phyloP scores from a whole-genome alignment of 129 eudicot species.

The Tagetes erecta region DNA sequence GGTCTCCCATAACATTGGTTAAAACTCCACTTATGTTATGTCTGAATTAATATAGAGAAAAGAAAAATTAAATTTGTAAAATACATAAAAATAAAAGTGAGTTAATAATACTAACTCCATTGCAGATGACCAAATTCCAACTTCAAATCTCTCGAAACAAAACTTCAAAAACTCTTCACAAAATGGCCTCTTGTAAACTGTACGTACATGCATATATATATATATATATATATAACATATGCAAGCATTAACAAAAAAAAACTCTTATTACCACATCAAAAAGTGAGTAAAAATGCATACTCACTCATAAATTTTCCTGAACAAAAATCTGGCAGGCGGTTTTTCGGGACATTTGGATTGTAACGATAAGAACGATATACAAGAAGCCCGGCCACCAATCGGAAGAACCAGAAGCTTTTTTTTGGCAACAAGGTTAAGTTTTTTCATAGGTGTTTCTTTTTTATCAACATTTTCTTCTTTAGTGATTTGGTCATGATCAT shows the following conservation, averaged over 20 bases:
- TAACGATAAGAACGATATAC: slow-evolving; percentile 39
- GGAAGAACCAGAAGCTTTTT: slow-evolving; percentile 59
- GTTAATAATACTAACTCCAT: slow-evolving; percentile 40
- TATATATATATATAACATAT: slow-evolving; percentile 11
- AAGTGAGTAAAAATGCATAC: too few species aligned
- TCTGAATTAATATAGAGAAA: slow-evolving; percentile 5
- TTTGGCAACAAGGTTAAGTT: slow-evolving; percentile 41
- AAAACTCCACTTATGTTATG: slow-evolving; percentile 44
- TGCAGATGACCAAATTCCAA: slow-evolving; percentile 65
- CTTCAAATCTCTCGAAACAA: slow-evolving; percentile 65
- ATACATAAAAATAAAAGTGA: background rate
- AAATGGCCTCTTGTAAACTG: slow-evolving; percentile 64
- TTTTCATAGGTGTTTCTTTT: slow-evolving; percentile 21
- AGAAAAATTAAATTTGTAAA: too few species aligned
- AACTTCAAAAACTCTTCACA: slow-evolving; percentile 52
- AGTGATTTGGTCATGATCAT: background rate
- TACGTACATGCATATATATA: background rate
- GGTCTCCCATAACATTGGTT: slow-evolving; percentile 32
- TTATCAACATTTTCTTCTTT: background rate
- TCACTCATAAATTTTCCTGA: slow-evolving; percentile 29
- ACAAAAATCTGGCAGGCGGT: slow-evolving; percentile 28
- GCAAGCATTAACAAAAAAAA: background rate
- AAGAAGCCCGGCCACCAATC: slow-evolving; percentile 44
- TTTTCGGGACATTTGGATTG: background rate
- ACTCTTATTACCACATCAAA: too few species aligned